Percentiles rank a stretch among this genome's conserved stretches.
Conservation (phyloP, 2,329 filamentous ascomycete species). For the Aspergillaceae sp. region DNA sequence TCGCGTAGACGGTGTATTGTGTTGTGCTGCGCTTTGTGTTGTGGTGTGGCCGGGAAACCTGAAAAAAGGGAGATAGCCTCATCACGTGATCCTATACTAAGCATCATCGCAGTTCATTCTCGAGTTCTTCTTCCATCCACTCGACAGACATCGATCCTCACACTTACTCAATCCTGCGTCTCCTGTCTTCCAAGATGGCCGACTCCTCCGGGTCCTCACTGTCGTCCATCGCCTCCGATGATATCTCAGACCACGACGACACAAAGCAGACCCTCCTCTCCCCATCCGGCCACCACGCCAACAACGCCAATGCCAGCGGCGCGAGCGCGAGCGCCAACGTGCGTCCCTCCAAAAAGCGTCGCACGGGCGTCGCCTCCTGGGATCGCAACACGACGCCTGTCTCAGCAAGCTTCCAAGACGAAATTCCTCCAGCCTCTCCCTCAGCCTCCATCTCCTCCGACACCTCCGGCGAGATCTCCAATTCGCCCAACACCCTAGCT, state of each 20-base stretch:
- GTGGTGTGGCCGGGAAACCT: too few species aligned
- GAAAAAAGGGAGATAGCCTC: constrained; percentile 8
- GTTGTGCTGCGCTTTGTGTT: too few species aligned
- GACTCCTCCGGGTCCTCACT: constrained; percentile 56
- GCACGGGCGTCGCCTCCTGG: constrained; percentile 37
- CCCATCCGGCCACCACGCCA: constrained; percentile 13
- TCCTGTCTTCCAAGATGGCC: constrained; percentile 11
- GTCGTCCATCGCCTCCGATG: constrained; percentile 56
- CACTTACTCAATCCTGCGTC: not conserved
- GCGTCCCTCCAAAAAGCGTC: constrained; percentile 42
- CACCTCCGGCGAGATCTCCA: constrained; percentile 75
- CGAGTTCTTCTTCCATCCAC: not conserved
- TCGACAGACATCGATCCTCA: not conserved
- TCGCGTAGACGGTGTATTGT: too few species aligned
- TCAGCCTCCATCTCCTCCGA: constrained; percentile 76
- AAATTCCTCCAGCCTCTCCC: constrained; percentile 38
- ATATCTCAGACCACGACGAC: constrained; percentile 49
- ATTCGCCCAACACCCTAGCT: constrained; percentile 50
- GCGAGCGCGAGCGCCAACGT: constrained; percentile 25
- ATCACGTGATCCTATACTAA: constrained; percentile 13
- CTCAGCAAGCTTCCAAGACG: constrained; percentile 33
- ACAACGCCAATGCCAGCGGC: too few species aligned
- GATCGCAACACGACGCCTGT: constrained; percentile 43
- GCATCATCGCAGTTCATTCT: not conserved
- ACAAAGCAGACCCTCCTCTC: constrained; percentile 43